Evolutionary conservation across 306 rosid genomes (phyloP).

Genomic region (Cucurbita moschata): DNA sequence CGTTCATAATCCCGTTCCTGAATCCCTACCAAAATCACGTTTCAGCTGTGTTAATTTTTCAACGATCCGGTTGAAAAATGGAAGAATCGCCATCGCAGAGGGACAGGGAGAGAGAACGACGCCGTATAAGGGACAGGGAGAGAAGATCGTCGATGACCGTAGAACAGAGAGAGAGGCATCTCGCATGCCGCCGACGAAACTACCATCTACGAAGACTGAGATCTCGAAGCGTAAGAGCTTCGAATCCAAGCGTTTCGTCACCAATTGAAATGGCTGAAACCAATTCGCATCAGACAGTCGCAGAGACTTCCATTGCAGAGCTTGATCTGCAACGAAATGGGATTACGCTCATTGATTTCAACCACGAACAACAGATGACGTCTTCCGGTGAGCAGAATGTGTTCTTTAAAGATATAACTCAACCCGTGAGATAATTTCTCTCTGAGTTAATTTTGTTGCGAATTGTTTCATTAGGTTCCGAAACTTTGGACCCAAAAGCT

Average conservation of each 20-base stretch:
- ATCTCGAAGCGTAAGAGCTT: conserved; percentile 23
- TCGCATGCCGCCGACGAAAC: conserved; percentile 73
- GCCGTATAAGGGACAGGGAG: conserved; percentile 59
- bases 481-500: conserved; percentile 19
- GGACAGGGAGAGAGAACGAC: conserved; percentile 62
- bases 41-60: neutral
- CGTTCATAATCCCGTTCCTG: no score
- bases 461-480: conserved; percentile 18
- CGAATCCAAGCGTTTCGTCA: neutral
- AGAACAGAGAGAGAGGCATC: conserved; percentile 74
- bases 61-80: conserved; percentile 5
- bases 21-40: neutral
- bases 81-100: conserved; percentile 34
- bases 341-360: conserved; percentile 1
- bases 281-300: neutral
- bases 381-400: conserved; percentile 16
- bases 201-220: conserved; percentile 61
- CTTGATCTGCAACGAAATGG: conserved; percentile 2
- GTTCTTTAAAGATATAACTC: neutral
- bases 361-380: conserved; percentile 13
- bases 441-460: neutral
- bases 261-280: neutral
- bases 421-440: neutral
- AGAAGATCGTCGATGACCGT: conserved; percentile 71
- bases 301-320: neutral